Evolutionary conservation across 345 rosid species (phyloP), one percentile per base, ranked within the genome.

Genomic region (Noccaea bulbosa): DNA sequence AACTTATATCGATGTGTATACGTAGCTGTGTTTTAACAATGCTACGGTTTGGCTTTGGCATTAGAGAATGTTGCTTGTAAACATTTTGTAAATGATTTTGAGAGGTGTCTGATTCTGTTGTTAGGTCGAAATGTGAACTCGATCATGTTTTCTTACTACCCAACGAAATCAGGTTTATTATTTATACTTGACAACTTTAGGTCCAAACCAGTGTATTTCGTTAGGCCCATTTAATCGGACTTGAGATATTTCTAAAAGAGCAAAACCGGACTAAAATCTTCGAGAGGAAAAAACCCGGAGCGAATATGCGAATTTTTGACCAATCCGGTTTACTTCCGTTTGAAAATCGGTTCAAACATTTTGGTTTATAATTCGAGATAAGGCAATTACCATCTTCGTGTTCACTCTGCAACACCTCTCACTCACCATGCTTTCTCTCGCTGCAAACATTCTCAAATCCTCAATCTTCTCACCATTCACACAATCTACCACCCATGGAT

Each of bases 371-470:
- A 49, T 46, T 63, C 1, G 46, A 71, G 80, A 77, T 77, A 77
- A 77, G 80, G 16, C 67, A 9, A 35, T 6, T 35, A 22, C 55
- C 30, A 69, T 69, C 68, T 17, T 71, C 80, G 16, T 70, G 57
- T 71, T 41, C 80, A 58, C 49, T 75, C 79, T 71, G 72, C 72
- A 70, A 57, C 76, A 54, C 71, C 58, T 49, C 80, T 58, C 76
- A 30, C 70, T 68, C 63, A 54, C 72, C 43, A 77, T 77, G 80
- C 67, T 71, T 39, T 71, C 77, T 71, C 77, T 71, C 61, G 63
- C 76, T 7, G 17, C 76, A 62, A 71, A 45, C 62, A 63, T 53
- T 20, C 70, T 77, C 69, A 77, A 77, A 77, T 71, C 77, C 37
- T 51, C 73, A 15, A 67, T 72, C 77, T 77, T 67, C 62, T 47